Base-by-base conservation (phyloP, 345 rosid species). In the Murraya koenigii region DNA sequence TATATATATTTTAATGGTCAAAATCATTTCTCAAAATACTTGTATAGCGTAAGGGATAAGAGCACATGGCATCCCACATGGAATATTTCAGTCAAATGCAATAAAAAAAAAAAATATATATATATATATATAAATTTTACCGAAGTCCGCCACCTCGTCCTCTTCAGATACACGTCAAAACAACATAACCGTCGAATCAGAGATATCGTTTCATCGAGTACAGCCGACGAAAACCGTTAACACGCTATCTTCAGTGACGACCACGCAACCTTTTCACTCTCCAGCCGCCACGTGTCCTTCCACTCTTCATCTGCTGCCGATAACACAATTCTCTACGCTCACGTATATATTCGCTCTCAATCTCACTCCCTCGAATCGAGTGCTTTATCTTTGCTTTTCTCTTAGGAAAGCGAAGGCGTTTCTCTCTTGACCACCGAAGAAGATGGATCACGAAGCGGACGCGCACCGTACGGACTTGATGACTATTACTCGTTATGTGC, bases 381-480 rank as follows among this genome's bases (percentile, higher is more conserved):
- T 74, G 77, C 80, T 75, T 63, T 63, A 17, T 63, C 67, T 62
- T 6, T 28, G 35, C 7, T 38, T 38, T 49, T 17, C 1, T 78
- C 32, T 64, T 11, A 44, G 5, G 19, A 9, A 25, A 56, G 38
- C 26, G 35, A 52, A 15, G 2, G 9, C 8, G 55, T 36, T 59
- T 44, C 28, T 68, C 39, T 28, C 32, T 25, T 11, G 3, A 44
- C n/a, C 30, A 14, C 26, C 47, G 71, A 70, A 60, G 71, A 73
- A 74, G 78, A 96, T 96, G 99, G 99, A 94, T 85, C 97, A 94
- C 81, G 89, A 85, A 20, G 89, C 95, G 47, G 97, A 96, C 63
- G 97, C 98, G 1, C 72, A 87, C 85, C 88, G 94, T 78, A 96
- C 99, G 49, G 98, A 96, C 85, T 82, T 96, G 92, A 94, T 96